These are phyloP conservation scores for Xylariaceae sp. DNA, from an alignment of 2,329 filamentous ascomycete genomes.

Conservation along the genomic window DNA sequence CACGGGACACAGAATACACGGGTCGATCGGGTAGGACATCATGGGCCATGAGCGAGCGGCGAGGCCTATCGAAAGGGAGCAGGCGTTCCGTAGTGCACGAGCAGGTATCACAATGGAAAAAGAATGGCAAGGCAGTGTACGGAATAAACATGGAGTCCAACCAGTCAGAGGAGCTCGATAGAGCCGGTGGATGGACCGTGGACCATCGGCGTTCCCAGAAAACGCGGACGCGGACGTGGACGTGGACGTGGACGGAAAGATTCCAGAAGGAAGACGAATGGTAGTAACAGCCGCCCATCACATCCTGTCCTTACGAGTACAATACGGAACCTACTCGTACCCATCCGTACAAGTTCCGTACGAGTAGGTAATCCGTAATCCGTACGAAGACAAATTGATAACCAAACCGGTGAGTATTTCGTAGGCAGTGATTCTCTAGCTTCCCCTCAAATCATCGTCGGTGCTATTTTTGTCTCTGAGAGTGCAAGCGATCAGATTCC, in stretches of 20 bases:
- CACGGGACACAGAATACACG: neutral
- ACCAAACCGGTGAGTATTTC: too few species aligned
- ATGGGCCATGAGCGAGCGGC: too few species aligned
- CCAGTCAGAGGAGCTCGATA: constrained; percentile 21
- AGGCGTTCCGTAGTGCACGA: too few species aligned
- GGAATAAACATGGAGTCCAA: neutral
- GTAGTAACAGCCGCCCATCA: constrained; percentile 6
- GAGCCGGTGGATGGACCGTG: constrained; percentile 17
- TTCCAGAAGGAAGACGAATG: constrained; percentile 21
- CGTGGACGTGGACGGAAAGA: constrained; percentile 15
- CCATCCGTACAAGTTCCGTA: too few species aligned
- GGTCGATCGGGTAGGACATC: neutral
- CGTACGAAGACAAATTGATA: too few species aligned
- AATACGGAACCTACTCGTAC: too few species aligned
- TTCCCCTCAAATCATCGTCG: constrained; percentile 2
- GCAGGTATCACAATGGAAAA: too few species aligned
- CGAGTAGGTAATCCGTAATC: too few species aligned
- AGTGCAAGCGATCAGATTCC: neutral
- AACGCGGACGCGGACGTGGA: neutral
- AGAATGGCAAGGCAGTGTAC: too few species aligned
- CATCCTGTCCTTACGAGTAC: too few species aligned
- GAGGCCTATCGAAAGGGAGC: too few species aligned
- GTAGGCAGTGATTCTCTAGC: constrained; percentile 9
- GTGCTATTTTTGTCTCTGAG: neutral
- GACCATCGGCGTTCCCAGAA: constrained; percentile 8